Base-by-base conservation (phyloP, 1,284 basidiomycete genomes). In the Pseudozyma thailandica region DNA sequence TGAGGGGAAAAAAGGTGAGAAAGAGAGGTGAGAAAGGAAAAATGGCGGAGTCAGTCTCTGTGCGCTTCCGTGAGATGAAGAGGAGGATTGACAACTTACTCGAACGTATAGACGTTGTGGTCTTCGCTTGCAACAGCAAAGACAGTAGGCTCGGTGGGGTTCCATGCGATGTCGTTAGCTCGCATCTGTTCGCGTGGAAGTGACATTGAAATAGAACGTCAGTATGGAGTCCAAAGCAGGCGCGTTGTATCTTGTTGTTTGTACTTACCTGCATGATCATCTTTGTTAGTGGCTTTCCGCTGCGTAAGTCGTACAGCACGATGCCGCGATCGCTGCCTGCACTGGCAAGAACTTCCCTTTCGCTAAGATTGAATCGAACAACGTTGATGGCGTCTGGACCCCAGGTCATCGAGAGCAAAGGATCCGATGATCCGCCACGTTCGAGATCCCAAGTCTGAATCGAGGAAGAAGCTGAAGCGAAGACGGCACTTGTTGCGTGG, bases 371-470 rank as follows among this genome's bases (percentile, higher is more conserved):
- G 86, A 98, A 99, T 44, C 90, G 89, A 44, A 98, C 90, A 28
- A 89, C 87, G 18, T 90, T 90, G 57, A 97, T 89, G 1, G 90
- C 94, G 86, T 95, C 95, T 28, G 88, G 88, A 25, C 80, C 80
- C 81, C 80, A 82, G 2, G 65, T 58, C 72, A 82, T 78, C 20
- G 71, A 73, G 15, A 74, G 59, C 18, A 82, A 55, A 9, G 78
- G 63, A 33, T 77, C 92, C 89, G 69, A 96, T 85, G 74, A 92
- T 90, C 48, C 91, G 30, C 75, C 78, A 12, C 81, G 92, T 44
- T 91, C 94, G 84, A 98, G 92, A 79, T 99, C 96, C 96, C 96
- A 99, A 74, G 98, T 87, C 83, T 98, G 95, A 12, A 99, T 94
- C 25, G 89, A 87, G 77, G 91, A 93, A 1, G 93, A 95, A 2